Evolutionary conservation across 345 rosid species (phyloP).

Genomic region (Trapa incisa): DNA sequence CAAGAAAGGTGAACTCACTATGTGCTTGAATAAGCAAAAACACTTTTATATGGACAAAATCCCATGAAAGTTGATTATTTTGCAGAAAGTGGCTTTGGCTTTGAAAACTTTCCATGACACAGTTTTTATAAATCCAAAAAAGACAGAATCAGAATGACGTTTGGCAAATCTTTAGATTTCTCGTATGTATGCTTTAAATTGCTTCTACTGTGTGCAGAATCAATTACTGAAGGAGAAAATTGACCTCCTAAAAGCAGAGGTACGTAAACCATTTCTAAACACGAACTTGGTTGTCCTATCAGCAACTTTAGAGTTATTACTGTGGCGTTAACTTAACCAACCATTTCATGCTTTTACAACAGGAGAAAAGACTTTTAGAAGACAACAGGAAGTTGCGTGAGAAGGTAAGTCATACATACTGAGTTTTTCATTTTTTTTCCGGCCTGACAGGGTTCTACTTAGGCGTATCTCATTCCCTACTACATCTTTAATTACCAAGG

Average conservation of each 20-base stretch:
- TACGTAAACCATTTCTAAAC: slow-evolving; percentile 9
- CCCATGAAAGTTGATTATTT: too few relatives aligned
- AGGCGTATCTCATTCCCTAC: too few relatives aligned
- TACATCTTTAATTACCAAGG: neutral
- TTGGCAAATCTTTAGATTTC: neutral
- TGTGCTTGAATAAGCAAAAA: neutral
- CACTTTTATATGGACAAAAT: too few relatives aligned
- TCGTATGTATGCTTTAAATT: neutral
- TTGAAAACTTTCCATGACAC: neutral
- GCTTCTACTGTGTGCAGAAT: slow-evolving; percentile 24
- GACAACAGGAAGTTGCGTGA: neutral
- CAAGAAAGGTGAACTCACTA: slow-evolving; percentile 45
- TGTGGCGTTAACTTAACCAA: neutral
- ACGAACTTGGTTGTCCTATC: neutral
- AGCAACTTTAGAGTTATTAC: neutral
- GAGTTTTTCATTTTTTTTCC: neutral
- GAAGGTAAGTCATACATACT: slow-evolving; percentile 5
- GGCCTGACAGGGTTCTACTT: too few relatives aligned
- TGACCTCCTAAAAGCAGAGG: slow-evolving; percentile 56
- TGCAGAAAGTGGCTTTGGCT: too few relatives aligned
- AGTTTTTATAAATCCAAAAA: neutral
- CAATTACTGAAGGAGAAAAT: slow-evolving; percentile 47
- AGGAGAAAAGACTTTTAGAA: slow-evolving; percentile 13
- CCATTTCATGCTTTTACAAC: neutral
- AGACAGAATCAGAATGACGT: neutral